phyloP scores from a whole-genome alignment of 148 eudicot genomes.

The Gaultheria prostrata region DNA sequence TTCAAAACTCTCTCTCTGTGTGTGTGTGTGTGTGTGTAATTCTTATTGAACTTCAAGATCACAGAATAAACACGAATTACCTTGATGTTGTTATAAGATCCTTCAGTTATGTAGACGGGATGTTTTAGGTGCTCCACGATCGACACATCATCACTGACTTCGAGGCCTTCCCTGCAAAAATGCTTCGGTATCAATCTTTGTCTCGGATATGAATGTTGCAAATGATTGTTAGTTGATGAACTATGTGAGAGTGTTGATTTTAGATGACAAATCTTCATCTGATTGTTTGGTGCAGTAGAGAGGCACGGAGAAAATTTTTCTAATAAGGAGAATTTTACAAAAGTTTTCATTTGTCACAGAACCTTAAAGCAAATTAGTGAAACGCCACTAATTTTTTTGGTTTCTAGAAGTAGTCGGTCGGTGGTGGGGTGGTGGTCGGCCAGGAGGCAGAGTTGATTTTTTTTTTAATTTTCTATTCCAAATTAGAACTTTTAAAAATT shows the following conservation, averaged over 20 bases:
- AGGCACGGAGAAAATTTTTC: not conserved
- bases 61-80: constrained; percentile 30
- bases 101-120: constrained; percentile 91
- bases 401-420: too few relatives aligned
- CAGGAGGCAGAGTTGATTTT: too few relatives aligned
- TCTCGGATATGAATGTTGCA: too few relatives aligned
- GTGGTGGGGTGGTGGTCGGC: too few relatives aligned
- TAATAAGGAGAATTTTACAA: not conserved
- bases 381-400: too few relatives aligned
- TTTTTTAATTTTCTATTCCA: too few relatives aligned
- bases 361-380: not conserved
- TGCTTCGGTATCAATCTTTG: not conserved
- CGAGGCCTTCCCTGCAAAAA: constrained; percentile 57
- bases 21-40: too few relatives aligned
- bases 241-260: not conserved
- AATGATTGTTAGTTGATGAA: not conserved
- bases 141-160: constrained; percentile 97
- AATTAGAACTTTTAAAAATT: too few relatives aligned
- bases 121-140: constrained; percentile 94
- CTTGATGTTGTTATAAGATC: constrained; percentile 95
- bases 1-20: too few relatives aligned
- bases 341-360: not conserved
- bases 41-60: not conserved
- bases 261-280: not conserved
- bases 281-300: not conserved